Percentiles rank a stretch among this genome's conserved stretches.
These are phyloP conservation scores for Bathelium albidoporum DNA, from an alignment of 495 filamentous ascomycete genomes.

Conservation along the genomic window DNA sequence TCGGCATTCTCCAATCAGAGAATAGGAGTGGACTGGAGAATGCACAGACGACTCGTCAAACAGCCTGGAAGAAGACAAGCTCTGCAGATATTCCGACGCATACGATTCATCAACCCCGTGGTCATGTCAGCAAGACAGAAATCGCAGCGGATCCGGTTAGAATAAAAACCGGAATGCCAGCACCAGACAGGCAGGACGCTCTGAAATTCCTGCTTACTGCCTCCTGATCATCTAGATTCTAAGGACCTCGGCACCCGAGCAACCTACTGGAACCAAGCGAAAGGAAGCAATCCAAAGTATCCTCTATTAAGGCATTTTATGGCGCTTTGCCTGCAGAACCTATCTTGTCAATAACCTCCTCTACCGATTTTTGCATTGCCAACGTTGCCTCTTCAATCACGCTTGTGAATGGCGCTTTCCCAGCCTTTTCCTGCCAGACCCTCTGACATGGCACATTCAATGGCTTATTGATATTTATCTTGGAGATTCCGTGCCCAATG, in stretches of 20 bases:
- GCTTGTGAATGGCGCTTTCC: constrained; percentile 53
- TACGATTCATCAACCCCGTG: background rate
- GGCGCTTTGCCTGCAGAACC: constrained; percentile 53
- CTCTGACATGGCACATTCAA: constrained; percentile 61
- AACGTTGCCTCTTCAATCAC: constrained; percentile 63
- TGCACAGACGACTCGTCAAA: background rate
- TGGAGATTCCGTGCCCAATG: constrained; percentile 60
- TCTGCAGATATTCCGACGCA: background rate
- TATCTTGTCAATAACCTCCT: constrained; percentile 63
- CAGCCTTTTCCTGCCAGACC: constrained; percentile 56
- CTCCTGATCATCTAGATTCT: no score
- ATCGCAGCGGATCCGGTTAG: background rate
- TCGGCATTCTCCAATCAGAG: background rate
- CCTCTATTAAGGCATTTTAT: background rate
- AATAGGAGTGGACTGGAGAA: background rate
- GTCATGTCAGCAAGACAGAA: background rate
- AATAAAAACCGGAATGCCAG: no score
- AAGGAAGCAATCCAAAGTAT: background rate
- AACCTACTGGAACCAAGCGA: background rate
- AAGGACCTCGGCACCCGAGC: background rate
- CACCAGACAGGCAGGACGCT: no score
- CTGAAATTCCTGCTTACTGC: no score
- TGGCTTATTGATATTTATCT: constrained; percentile 77
- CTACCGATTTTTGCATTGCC: constrained; percentile 65
- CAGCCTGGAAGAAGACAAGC: background rate